Base-by-base conservation (phyloP, 208 protist species). In the Acanthamoeba sp. region DNA sequence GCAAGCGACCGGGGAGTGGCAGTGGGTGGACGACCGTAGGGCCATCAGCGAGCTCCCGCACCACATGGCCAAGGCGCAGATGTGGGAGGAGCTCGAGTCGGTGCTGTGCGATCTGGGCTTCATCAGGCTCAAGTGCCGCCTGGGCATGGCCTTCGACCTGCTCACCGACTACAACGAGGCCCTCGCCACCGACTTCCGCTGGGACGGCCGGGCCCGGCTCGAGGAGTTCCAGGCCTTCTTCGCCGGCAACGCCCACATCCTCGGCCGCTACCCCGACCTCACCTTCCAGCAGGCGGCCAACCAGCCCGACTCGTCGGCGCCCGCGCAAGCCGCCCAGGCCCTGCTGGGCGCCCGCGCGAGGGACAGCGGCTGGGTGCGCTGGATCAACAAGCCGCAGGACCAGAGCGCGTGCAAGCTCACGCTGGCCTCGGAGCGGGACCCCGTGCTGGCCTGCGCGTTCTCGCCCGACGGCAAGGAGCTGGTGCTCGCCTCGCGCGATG, bases 231-330 rank as follows among this genome's bases (percentile, higher is more conserved):
- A 73, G 38, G 34, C n/a, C 29, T 96, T 97, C n/a, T 42, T 97
- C 24, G 80, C 69, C 2, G 24, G 55, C 10, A 71, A 76, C 9
- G 84, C 94, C 9, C 94, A 96, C 48, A 94, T 96, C 22, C 66
- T 97, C 9, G 62, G 84, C 10, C 20, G 29, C 18, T 78, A 69
- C 32, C 94, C 96, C 18, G 57, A 95, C 2, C 84, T 97, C 50
- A 89, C 91, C 14, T 91, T 95, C 57, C 96, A 97, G 80, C 92
- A 96, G 93, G 96, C 96, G 27, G 52, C 45, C 32, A 96, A 96
- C 27, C 84, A 97, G 91, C 95, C 96, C 34, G 69, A 95, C 64
- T 90, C 14, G 12, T 95, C 94, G 38, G 55, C 88, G 7, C 57
- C 85, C 7, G 34, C 64, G 24, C 64, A 50, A 1, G 94, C 38